Evolutionary conservation across 495 filamentous ascomycete species (phyloP), one percentile per base, ranked within the genome.

Genomic region (Aspergillus baeticus): DNA sequence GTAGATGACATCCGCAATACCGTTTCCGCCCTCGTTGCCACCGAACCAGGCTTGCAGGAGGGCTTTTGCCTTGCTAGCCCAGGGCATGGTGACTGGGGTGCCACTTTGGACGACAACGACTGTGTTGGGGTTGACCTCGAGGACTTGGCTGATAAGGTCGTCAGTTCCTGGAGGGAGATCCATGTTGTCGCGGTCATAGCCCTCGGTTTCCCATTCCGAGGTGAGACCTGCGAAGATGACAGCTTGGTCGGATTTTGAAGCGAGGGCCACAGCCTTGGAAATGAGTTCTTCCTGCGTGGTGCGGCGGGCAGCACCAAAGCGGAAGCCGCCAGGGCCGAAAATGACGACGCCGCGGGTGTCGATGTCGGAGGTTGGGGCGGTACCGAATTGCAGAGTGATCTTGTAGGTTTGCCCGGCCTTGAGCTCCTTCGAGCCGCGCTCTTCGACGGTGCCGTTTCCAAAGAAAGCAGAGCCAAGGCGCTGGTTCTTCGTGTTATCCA

Each of bases 141-240:
- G 74, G 2, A 94, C 84, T 13, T 82, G 83, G 41, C 82, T 77
- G 62, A 94, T 83, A 22, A 96, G 75, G 23, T 85, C 81, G 64
- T 96, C 89, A 64, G 87, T 89, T 63, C 82, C 85, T 1, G 86
- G 86, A 5, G 90, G 90, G 10, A 95, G 79, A 59, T 91, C 86
- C 89, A 94, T 92, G 50, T 83, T 84, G 51, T 86, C 80, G n/a
- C 90, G 82, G 68, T 95, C 90, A 58, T 90, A 86, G 20, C 91
- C 91, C 65, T 95, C 91, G 15, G 87, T 90, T 66, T 95, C 91
- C 91, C 91, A 95, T 65, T 96, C 91, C 39, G 80, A 81, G 63
- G 90, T 89, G 13, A 95, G 77, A 3, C 91, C 91, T 18, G 90
- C 88, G 61, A 91, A 84, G 10, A 95, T 77, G 45, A 95, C 78